Conservation (phyloP, 2,329 filamentous ascomycete genomes). For the Diaporthe humulicola region DNA sequence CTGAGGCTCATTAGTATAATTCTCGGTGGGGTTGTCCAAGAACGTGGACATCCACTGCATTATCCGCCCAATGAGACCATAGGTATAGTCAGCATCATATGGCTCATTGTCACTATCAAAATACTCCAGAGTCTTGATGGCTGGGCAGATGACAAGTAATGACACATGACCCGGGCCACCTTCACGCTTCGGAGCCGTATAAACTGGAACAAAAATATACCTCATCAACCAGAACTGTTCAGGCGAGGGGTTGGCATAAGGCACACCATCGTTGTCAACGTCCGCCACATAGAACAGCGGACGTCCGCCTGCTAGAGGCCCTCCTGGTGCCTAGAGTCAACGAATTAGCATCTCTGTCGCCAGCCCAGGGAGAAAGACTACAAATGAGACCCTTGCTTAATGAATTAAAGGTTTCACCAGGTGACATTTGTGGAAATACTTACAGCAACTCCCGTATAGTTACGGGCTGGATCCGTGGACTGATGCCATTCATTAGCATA, state of each 20-base stretch:
- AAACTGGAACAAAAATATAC: not conserved
- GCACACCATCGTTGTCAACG: not conserved
- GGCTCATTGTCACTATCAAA: not conserved
- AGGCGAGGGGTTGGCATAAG: not conserved
- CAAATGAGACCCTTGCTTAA: not conserved
- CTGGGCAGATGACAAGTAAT: not conserved
- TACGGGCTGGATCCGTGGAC: not conserved
- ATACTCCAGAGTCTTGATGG: not conserved
- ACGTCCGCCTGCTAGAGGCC: not conserved
- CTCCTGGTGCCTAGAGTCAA: not conserved
- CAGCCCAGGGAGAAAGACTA: too few relatives aligned
- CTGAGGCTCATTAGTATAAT: not conserved
- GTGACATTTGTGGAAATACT: not conserved
- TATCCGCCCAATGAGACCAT: not conserved
- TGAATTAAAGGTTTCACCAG: not conserved
- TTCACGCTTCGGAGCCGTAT: not conserved
- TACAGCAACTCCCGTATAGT: not conserved
- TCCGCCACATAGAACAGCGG: not conserved
- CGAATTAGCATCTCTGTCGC: not conserved
- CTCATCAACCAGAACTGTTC: conserved; percentile 9
- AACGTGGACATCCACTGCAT: conserved; percentile 14
- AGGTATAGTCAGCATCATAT: not conserved
- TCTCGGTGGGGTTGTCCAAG: not conserved
- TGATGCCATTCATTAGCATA: conserved; percentile 17
- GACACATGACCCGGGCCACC: not conserved